Evolutionary conservation across 148 eudicot species (phyloP).

Genomic region (Amaranthus palmeri): DNA sequence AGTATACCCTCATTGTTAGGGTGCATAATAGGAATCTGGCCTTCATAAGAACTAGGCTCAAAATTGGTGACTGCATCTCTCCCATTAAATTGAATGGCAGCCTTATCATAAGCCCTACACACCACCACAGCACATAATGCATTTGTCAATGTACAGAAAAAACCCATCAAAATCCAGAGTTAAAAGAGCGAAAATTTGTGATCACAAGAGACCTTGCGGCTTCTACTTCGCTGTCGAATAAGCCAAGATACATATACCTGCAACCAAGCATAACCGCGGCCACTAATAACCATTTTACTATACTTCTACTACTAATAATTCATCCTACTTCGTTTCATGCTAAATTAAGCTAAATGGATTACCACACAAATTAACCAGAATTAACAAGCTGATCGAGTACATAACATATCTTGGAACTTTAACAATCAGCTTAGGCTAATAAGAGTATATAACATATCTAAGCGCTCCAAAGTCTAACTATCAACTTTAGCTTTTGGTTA

Average conservation of each 20-base stretch:
- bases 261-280: conserved; percentile 53
- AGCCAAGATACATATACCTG: conserved; percentile 86
- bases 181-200: conserved; percentile 25
- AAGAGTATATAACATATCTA: no score
- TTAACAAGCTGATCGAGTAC: no score
- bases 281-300: conserved; percentile 26
- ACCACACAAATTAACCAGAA: no score
- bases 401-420: no score
- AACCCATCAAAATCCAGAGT: neutral
- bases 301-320: neutral
- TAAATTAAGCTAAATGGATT: no score
- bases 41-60: conserved; percentile 45
- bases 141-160: conserved; percentile 6
- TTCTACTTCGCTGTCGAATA: conserved; percentile 81
- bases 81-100: conserved; percentile 65
- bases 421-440: no score
- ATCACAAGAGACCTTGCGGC: conserved; percentile 72
- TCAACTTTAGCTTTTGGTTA: no score
- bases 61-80: conserved; percentile 67
- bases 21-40: conserved; percentile 30
- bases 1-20: conserved; percentile 40
- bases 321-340: neutral
- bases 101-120: conserved; percentile 79
- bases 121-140: conserved; percentile 12
- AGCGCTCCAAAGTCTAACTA: no score